phyloP scores from a whole-genome alignment of 331 rosid genomes.

The Prunus yedoensis region DNA sequence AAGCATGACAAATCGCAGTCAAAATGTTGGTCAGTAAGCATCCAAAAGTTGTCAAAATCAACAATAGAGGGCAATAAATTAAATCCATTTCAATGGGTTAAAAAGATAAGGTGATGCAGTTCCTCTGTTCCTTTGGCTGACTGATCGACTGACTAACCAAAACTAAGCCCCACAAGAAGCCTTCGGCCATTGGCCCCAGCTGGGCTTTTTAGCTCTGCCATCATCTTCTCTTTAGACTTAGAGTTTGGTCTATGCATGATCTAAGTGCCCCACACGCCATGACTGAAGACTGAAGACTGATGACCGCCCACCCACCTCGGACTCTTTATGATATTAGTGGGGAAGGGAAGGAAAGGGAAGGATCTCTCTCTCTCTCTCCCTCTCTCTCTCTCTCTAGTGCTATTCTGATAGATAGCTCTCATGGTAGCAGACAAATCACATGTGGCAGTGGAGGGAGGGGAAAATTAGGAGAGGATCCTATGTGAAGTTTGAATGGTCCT shows the following conservation, averaged over 20 bases:
- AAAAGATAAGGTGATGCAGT: slow-evolving; percentile 18
- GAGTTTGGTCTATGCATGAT: slow-evolving; percentile 20
- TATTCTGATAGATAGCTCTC: slow-evolving; percentile 21
- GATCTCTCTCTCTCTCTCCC: slow-evolving; percentile 16
- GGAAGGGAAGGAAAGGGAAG: slow-evolving; percentile 29
- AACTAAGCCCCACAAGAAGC: slow-evolving; percentile 30
- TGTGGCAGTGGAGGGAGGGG: slow-evolving; percentile 37
- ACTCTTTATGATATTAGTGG: slow-evolving; percentile 17
- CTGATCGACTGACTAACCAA: slow-evolving; percentile 4
- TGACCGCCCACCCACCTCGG: slow-evolving; percentile 38
- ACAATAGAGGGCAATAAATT: not conserved
- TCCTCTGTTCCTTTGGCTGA: not conserved
- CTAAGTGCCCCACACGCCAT: slow-evolving; percentile 34
- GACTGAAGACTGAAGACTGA: slow-evolving; percentile 4
- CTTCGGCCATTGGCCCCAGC: slow-evolving; percentile 6
- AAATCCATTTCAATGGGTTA: slow-evolving; percentile 29
- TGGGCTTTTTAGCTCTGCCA: slow-evolving; percentile 19
- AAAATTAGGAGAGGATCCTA: slow-evolving; percentile 58
- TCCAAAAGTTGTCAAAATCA: slow-evolving; percentile 31
- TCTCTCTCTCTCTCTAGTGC: not conserved
- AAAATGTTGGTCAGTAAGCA: slow-evolving; percentile 25
- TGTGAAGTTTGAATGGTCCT: slow-evolving; percentile 51
- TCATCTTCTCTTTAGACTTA: slow-evolving; percentile 20
- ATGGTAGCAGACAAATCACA: slow-evolving; percentile 50
- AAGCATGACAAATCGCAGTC: slow-evolving; percentile 30